Percentiles rank a stretch among this genome's conserved stretches.
Conservation (phyloP, 2,329 filamentous ascomycete species). For the Penicillium nordicum region DNA sequence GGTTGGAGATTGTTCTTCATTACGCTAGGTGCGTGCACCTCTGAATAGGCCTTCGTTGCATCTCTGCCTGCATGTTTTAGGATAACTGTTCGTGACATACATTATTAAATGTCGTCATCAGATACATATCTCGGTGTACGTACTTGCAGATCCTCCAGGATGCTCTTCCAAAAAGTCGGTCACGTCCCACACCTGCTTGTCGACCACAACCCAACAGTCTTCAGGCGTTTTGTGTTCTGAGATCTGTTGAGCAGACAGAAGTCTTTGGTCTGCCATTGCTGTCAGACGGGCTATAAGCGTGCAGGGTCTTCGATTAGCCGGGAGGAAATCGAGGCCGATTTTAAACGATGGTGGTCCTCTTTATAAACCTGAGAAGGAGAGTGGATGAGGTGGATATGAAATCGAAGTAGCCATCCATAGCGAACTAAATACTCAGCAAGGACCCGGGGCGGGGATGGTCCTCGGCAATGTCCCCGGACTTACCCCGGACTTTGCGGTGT, state of each 20-base stretch:
- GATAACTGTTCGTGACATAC: slow-evolving; percentile 34
- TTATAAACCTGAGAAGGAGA: not conserved
- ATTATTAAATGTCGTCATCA: not conserved
- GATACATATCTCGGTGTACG: not conserved
- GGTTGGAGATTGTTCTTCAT: slow-evolving; percentile 42
- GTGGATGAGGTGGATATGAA: no score
- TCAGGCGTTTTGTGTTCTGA: slow-evolving; percentile 48
- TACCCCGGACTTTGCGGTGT: slow-evolving; percentile 16
- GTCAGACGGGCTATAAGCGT: not conserved
- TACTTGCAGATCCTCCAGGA: slow-evolving; percentile 57
- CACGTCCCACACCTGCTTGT: slow-evolving; percentile 65
- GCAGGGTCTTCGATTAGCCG: not conserved
- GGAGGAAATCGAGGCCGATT: not conserved
- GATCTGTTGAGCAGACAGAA: slow-evolving; percentile 46
- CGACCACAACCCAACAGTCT: slow-evolving; percentile 66
- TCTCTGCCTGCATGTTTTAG: slow-evolving; percentile 46
- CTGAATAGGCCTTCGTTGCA: slow-evolving; percentile 45
- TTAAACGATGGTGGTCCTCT: not conserved
- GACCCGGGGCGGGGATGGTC: not conserved
- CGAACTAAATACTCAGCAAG: slow-evolving; percentile 22
- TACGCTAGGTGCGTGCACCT: slow-evolving; percentile 48
- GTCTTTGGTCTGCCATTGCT: slow-evolving; percentile 30
- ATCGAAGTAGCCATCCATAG: slow-evolving; percentile 9
- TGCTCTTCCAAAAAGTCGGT: slow-evolving; percentile 64
- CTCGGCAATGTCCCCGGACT: slow-evolving; percentile 20